phyloP scores from a whole-genome alignment of 2,329 filamentous ascomycete species.

The Aspergillus pseudotamarii region DNA sequence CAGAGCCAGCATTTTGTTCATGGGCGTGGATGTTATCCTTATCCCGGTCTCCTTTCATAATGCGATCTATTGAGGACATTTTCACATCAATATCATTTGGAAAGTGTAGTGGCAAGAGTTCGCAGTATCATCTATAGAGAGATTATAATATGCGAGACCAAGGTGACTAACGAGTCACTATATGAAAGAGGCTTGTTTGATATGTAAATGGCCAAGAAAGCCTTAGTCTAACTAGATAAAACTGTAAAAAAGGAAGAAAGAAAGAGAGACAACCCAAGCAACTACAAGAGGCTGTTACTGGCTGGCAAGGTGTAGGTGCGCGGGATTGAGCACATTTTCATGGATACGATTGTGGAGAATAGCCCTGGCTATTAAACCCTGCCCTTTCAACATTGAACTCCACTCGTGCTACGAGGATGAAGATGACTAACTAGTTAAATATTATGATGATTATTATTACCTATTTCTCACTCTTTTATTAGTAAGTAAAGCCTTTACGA shows the following conservation, averaged over 20 bases:
- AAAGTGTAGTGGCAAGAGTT: not conserved
- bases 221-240: not conserved
- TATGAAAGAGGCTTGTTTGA: not conserved
- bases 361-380: not conserved
- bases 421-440: not conserved
- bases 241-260: not conserved
- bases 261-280: not conserved
- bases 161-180: not conserved
- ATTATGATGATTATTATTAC: not conserved
- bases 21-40: not conserved
- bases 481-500: not conserved
- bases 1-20: not conserved
- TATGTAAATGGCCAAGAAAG: not conserved
- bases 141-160: not conserved
- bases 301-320: not conserved
- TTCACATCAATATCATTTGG: not conserved
- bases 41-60: not conserved
- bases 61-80: not conserved
- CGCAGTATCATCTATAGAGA: not conserved
- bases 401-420: not conserved
- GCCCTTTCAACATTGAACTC: not conserved
- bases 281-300: not conserved
- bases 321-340: conserved; percentile 1
- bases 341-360: not conserved
- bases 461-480: not conserved